These are phyloP conservation scores for Neofusicoccum kwambonambiense DNA, from an alignment of 2,329 filamentous ascomycete genomes.

Conservation along the genomic window DNA sequence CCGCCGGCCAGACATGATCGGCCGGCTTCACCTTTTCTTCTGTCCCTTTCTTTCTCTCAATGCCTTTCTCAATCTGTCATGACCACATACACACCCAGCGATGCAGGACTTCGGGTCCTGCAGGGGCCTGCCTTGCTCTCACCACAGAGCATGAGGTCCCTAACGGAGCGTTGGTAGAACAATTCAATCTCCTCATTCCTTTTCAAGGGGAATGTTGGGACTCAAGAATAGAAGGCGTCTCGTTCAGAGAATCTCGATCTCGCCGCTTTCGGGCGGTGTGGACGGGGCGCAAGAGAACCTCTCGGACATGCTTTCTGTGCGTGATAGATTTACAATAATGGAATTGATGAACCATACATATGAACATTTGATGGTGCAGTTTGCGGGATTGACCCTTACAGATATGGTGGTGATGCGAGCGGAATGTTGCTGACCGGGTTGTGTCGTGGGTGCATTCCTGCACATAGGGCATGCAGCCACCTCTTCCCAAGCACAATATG, in stretches of 20 bases:
- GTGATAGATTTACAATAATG: neutral
- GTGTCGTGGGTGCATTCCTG: no score
- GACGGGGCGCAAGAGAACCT: slow-evolving; percentile 39
- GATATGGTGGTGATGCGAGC: no score
- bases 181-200: slow-evolving; percentile 20
- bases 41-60: neutral
- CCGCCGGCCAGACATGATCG: slow-evolving; percentile 1
- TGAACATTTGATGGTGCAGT: no score
- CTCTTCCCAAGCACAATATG: no score
- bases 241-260: slow-evolving; percentile 22
- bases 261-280: slow-evolving; percentile 27
- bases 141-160: slow-evolving; percentile 35
- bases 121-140: slow-evolving; percentile 36
- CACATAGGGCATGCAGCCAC: no score
- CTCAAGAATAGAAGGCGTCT: slow-evolving; percentile 36
- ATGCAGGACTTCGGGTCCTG: slow-evolving; percentile 44
- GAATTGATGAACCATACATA: neutral
- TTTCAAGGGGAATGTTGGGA: slow-evolving; percentile 13
- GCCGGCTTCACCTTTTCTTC: neutral
- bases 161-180: slow-evolving; percentile 50
- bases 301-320: slow-evolving; percentile 27
- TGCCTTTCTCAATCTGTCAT: neutral
- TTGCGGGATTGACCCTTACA: no score
- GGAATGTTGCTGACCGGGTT: no score
- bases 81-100: slow-evolving; percentile 35